Conservation (phyloP, 164 flowering plant genomes). For the Umbilicus rupestris region DNA sequence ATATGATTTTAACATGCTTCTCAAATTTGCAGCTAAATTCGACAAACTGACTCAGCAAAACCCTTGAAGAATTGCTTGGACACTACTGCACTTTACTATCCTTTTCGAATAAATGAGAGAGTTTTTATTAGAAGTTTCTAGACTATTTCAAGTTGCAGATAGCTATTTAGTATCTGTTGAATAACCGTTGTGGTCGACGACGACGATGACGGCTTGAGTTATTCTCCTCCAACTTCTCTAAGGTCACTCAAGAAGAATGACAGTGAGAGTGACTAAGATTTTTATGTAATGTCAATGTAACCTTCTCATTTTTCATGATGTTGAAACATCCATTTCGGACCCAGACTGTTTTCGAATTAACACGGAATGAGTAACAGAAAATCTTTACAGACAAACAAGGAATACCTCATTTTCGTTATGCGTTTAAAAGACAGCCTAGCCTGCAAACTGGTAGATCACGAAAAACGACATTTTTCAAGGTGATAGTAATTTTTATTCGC, state of each 20-base stretch:
- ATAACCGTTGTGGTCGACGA: too few species aligned
- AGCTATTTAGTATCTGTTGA: not conserved
- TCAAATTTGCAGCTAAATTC: not conserved
- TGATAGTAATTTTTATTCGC: not conserved
- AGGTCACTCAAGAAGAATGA: too few species aligned
- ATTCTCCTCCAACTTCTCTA: too few species aligned
- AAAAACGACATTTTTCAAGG: not conserved
- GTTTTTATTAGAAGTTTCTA: not conserved
- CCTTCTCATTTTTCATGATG: too few species aligned
- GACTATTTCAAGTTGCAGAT: not conserved
- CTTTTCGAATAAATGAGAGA: not conserved
- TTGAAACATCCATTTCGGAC: too few species aligned
- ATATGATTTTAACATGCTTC: not conserved
- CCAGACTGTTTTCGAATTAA: too few species aligned
- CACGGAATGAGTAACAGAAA: too few species aligned
- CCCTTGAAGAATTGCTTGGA: not conserved
- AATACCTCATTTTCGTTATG: not conserved
- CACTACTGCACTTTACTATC: not conserved
- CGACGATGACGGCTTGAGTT: too few species aligned
- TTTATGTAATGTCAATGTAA: too few species aligned
- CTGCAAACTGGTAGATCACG: not conserved
- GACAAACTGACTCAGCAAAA: not conserved
- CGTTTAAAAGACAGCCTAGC: not conserved
- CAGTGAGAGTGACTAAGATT: too few species aligned
- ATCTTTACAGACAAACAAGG: not conserved